phyloP scores from a whole-genome alignment of 768 basidiomycete species.

The Termitomyces bulborhizus region DNA sequence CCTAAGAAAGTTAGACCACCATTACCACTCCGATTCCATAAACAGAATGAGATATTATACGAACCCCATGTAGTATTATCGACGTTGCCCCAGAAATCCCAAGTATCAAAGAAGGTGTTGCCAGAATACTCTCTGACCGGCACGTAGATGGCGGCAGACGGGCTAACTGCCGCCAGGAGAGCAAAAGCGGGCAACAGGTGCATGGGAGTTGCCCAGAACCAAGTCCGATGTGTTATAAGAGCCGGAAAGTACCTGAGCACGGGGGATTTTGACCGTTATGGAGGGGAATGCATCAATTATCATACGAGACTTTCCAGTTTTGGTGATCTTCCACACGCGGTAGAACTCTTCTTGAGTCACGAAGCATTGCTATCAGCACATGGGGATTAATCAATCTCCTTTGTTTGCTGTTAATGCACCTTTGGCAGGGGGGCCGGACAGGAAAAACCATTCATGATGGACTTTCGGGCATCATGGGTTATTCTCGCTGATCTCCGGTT shows the following conservation, averaged over 20 bases:
- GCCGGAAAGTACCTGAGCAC: background rate
- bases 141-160: background rate
- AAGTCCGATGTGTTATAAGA: background rate
- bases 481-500: too few species aligned
- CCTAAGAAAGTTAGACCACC: background rate
- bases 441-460: too few species aligned
- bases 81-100: conserved; percentile 5
- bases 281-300: too few species aligned
- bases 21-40: background rate
- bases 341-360: too few species aligned
- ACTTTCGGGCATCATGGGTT: too few species aligned
- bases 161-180: background rate
- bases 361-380: too few species aligned
- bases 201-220: background rate
- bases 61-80: conserved; percentile 5
- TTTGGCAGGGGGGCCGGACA: too few species aligned
- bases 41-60: background rate
- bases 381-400: too few species aligned
- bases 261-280: conserved; percentile 1
- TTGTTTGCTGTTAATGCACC: too few species aligned
- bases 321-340: too few species aligned
- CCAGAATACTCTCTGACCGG: conserved; percentile 4
- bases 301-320: too few species aligned
- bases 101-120: conserved; percentile 2
- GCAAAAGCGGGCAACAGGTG: background rate